Conservation (phyloP, 345 rosid genomes). For the Clausena lansium region DNA sequence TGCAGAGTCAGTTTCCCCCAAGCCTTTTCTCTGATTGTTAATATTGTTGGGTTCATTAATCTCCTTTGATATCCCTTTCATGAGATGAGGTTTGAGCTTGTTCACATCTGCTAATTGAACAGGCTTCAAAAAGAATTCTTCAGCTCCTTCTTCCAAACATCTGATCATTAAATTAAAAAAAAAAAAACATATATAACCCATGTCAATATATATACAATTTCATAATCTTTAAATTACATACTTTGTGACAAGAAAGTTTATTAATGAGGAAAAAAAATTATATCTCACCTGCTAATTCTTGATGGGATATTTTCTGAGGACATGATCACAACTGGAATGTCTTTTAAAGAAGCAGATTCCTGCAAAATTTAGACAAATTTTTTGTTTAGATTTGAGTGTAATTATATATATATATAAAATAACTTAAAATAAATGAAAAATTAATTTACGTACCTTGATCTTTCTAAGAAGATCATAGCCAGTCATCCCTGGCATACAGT, state of each 20-base stretch:
- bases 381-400: conserved; percentile 4
- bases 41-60: conserved; percentile 10
- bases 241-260: too few relatives aligned
- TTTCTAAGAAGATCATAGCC: conserved; percentile 89
- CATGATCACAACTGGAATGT: conserved; percentile 90
- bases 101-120: conserved; percentile 77
- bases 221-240: not conserved
- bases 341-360: conserved; percentile 66
- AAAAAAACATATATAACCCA: too few relatives aligned
- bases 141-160: conserved; percentile 90
- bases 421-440: not conserved
- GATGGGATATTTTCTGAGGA: conserved; percentile 90
- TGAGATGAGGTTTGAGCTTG: conserved; percentile 61
- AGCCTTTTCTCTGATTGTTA: conserved; percentile 42
- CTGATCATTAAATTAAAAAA: conserved; percentile 28
- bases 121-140: conserved; percentile 86
- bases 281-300: conserved; percentile 58
- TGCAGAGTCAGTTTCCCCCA: conserved; percentile 33
- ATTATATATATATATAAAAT: not conserved
- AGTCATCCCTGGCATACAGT: conserved; percentile 97
- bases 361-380: conserved; percentile 16
- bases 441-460: conserved; percentile 73
- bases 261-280: not conserved
- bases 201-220: too few relatives aligned
- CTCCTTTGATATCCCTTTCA: conserved; percentile 42